phyloP scores from a whole-genome alignment of 2,329 filamentous ascomycete species.

The Raffaelea arxii region DNA sequence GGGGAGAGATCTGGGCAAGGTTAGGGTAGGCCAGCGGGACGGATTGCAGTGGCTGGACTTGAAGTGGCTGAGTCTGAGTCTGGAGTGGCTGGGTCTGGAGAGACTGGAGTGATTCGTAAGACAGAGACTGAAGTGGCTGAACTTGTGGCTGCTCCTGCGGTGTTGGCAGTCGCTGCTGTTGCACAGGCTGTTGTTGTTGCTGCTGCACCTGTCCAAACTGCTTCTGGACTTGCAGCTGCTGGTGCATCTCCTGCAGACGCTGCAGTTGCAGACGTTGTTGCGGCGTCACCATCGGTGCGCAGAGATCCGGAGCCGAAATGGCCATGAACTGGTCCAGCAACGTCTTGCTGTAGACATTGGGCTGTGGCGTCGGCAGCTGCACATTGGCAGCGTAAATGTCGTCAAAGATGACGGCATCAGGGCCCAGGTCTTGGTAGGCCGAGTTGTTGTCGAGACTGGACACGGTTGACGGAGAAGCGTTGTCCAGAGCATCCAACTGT shows the following conservation, averaged over 20 bases:
- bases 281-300: constrained; percentile 20
- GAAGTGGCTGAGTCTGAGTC: too few relatives aligned
- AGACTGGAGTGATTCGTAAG: too few relatives aligned
- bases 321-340: constrained; percentile 32
- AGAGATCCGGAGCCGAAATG: constrained; percentile 26
- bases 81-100: constrained; percentile 3
- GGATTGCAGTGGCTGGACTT: too few relatives aligned
- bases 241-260: constrained; percentile 7
- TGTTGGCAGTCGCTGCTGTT: constrained; percentile 2
- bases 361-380: constrained; percentile 41
- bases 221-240: constrained; percentile 3
- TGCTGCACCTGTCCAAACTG: constrained; percentile 4
- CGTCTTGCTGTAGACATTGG: constrained; percentile 28
- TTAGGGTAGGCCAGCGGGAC: constrained; percentile 33
- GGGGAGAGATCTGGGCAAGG: constrained; percentile 60
- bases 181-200: not conserved
- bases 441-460: constrained; percentile 37
- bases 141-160: constrained; percentile 1
- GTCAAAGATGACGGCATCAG: constrained; percentile 52
- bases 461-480: constrained; percentile 38
- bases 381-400: constrained; percentile 52
- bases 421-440: constrained; percentile 48
- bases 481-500: too few relatives aligned
- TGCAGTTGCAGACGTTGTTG: constrained; percentile 11
- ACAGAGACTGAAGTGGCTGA: too few relatives aligned